Evolutionary conservation across 1,284 basidiomycete species (phyloP).

Genomic region (Apiotrichum domesticum): DNA sequence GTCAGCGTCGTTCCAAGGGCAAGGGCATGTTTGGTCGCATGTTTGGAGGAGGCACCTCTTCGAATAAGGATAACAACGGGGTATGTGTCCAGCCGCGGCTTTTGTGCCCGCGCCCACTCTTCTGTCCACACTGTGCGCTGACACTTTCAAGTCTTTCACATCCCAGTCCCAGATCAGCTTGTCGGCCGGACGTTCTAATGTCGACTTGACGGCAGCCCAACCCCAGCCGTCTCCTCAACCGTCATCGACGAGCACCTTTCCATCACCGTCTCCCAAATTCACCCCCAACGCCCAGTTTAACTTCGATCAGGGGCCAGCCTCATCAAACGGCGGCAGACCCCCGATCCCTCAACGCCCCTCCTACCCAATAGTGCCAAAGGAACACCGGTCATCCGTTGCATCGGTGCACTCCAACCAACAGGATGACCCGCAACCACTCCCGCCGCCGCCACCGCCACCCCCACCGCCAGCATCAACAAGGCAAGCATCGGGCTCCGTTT

Average conservation of each 20-base stretch:
- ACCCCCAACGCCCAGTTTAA: slow-evolving; percentile 7
- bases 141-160: neutral
- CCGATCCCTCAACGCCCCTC: slow-evolving; percentile 13
- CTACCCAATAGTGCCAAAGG: slow-evolving; percentile 10
- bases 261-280: slow-evolving; percentile 11
- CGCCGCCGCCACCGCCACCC: neutral
- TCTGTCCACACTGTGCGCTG: too few species aligned
- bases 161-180: slow-evolving; percentile 12
- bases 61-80: slow-evolving; percentile 6
- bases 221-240: slow-evolving; percentile 7
- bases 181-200: slow-evolving; percentile 7
- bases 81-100: too few species aligned
- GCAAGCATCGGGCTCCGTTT: too few species aligned
- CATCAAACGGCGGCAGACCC: slow-evolving; percentile 4
- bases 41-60: slow-evolving; percentile 31
- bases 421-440: slow-evolving; percentile 1
- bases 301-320: neutral
- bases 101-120: too few species aligned
- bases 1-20: slow-evolving; percentile 22
- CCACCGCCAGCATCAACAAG: neutral
- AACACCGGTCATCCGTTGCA: slow-evolving; percentile 1
- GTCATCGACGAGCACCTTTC: neutral
- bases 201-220: slow-evolving; percentile 3
- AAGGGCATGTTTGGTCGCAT: slow-evolving; percentile 44
- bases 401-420: slow-evolving; percentile 1